Evolutionary conservation across 2,329 filamentous ascomycete species (phyloP).

Genomic region (Fusarium sp.): DNA sequence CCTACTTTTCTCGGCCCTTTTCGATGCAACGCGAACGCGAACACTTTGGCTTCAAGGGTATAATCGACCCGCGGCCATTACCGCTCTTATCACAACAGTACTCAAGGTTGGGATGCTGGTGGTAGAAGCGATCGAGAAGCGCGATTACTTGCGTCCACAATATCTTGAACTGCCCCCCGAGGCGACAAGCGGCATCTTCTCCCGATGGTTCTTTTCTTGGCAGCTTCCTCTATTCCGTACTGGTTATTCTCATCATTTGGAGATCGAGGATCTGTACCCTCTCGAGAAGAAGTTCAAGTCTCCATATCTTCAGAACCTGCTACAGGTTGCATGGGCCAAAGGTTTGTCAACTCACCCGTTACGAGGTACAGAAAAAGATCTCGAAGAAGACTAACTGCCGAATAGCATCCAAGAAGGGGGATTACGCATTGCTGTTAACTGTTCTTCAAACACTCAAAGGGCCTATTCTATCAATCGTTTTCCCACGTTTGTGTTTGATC

Average conservation of each 20-base stretch:
- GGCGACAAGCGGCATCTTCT: conserved; percentile 18
- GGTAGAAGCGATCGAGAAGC: conserved; percentile 27
- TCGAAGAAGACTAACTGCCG: conserved; percentile 9
- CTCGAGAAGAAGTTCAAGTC: conserved; percentile 32
- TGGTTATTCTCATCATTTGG: conserved; percentile 22
- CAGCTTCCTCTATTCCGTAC: conserved; percentile 17
- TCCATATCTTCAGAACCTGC: conserved; percentile 13
- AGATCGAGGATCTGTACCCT: conserved; percentile 15
- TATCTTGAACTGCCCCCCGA: conserved; percentile 18
- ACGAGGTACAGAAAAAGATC: too few species aligned
- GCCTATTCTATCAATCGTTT: conserved; percentile 12
- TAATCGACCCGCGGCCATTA: conserved; percentile 4
- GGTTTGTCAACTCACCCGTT: too few species aligned
- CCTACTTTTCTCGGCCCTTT: conserved; percentile 21
- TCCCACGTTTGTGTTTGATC: conserved; percentile 32
- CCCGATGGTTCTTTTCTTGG: conserved; percentile 36
- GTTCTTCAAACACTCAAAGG: conserved; percentile 18
- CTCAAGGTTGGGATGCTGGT: conserved; percentile 13
- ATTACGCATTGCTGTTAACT: conserved; percentile 5
- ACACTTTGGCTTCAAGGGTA: conserved; percentile 35
- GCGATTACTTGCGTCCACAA: conserved; percentile 11
- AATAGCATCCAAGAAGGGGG: conserved; percentile 5
- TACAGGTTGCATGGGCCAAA: conserved; percentile 21
- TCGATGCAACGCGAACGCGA: conserved; percentile 21
- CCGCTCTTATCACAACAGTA: conserved; percentile 18